Conservation (phyloP, 176 grass and related monocot species). For the Neostapfia colusana region DNA sequence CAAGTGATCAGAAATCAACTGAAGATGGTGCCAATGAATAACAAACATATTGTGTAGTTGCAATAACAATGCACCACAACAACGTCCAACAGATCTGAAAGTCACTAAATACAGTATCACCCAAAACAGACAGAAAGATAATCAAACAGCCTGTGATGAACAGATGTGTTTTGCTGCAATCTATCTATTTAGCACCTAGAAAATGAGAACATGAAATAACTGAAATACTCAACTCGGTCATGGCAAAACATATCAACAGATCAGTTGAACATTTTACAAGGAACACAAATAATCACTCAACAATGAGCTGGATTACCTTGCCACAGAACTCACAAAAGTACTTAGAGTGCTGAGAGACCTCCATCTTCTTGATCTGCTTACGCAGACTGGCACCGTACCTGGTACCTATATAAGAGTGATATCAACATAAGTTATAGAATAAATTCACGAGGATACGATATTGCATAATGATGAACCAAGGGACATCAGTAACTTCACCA, state of each 20-base stretch:
- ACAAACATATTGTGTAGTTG: background rate
- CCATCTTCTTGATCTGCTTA: slow-evolving; percentile 97
- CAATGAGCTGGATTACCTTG: slow-evolving; percentile 43
- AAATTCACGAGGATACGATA: background rate
- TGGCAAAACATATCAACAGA: background rate
- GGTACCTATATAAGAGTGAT: slow-evolving; percentile 41
- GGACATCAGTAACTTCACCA: slow-evolving; percentile 35
- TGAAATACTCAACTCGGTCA: background rate
- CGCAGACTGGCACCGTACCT: slow-evolving; percentile 94
- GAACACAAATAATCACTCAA: background rate
- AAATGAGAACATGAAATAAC: background rate
- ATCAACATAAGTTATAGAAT: background rate
- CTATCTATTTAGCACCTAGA: background rate
- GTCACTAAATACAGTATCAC: background rate
- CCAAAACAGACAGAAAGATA: background rate
- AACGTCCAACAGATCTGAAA: background rate
- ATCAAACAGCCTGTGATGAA: background rate
- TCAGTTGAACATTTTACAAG: background rate
- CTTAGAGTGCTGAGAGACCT: slow-evolving; percentile 89
- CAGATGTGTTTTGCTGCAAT: background rate
- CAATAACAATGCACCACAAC: background rate
- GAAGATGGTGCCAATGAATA: background rate
- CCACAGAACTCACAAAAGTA: slow-evolving; percentile 96
- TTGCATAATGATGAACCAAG: background rate
- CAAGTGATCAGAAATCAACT: too few species aligned